Conservation (phyloP, 345 rosid species). For the Arabidopsis arenosa region DNA sequence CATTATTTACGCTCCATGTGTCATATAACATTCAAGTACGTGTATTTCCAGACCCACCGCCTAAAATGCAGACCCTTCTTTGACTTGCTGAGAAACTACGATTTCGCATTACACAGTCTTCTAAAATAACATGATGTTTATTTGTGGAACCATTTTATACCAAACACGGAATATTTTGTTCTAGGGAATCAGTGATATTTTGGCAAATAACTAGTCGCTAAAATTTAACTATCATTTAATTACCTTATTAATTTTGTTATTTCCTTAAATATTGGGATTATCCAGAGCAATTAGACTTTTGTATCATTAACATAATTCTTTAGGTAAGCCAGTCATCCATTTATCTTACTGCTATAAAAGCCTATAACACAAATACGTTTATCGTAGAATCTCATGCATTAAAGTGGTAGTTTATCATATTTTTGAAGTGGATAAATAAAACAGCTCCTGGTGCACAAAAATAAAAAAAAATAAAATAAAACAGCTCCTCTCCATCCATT, state of each 20-base stretch:
- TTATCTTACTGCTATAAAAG: neutral
- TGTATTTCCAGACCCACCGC: neutral
- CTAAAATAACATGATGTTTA: neutral
- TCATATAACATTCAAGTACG: neutral
- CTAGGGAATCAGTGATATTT: neutral
- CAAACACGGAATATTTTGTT: neutral
- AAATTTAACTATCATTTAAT: neutral
- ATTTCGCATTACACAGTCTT: neutral
- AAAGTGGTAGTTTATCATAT: neutral
- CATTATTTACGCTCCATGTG: constrained; percentile 3
- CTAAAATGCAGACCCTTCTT: neutral
- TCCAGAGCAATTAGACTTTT: neutral
- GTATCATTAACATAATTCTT: neutral
- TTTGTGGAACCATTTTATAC: neutral
- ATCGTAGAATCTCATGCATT: neutral
- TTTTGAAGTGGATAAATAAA: neutral
- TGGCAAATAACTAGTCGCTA: neutral
- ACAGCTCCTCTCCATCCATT: constrained; percentile 1
- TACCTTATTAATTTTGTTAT: neutral
- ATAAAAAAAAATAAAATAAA: no score
- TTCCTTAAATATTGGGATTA: neutral
- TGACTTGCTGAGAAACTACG: neutral
- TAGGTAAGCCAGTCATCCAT: neutral
- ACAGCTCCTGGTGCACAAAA: no score
- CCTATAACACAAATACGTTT: neutral